A percentile compares a stretch with the other conserved stretches of the same genome.
phyloP scores from a whole-genome alignment of 371 early-diverging fungal genomes.

The Encephalitozoon intestinalis region DNA sequence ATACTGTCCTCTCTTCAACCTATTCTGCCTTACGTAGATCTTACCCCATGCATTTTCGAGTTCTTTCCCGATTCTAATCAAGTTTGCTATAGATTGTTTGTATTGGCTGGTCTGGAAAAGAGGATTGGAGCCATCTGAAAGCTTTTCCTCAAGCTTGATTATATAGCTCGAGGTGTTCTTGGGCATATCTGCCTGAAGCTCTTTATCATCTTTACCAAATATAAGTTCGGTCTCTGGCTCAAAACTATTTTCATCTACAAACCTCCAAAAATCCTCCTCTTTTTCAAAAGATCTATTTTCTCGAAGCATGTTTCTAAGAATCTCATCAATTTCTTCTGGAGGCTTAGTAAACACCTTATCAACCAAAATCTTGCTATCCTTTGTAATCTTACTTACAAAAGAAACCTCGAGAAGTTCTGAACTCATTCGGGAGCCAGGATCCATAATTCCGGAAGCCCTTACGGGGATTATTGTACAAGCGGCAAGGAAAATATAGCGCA shows the following conservation, averaged over 20 bases:
- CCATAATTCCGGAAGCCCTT: not conserved
- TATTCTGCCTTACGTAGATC: not conserved
- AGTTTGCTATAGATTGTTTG: not conserved
- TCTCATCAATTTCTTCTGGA: not conserved
- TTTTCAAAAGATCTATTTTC: not conserved
- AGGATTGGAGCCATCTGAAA: not conserved
- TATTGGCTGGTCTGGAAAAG: not conserved
- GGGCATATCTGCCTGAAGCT: not conserved
- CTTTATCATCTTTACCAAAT: not conserved
- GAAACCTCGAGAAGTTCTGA: not conserved
- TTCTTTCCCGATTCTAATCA: not conserved
- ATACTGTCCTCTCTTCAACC: not conserved
- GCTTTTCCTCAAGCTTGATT: not conserved
- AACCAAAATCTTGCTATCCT: not conserved
- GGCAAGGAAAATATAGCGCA: not conserved
- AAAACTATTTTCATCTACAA: not conserved
- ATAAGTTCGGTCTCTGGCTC: not conserved
- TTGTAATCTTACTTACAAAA: not conserved
- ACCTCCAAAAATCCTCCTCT: conserved; percentile 2
- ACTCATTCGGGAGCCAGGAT: not conserved
- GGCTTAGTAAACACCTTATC: not conserved
- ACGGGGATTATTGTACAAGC: not conserved
- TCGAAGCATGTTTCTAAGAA: not conserved
- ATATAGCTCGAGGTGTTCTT: not conserved
- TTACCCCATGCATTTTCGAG: not conserved